Conservation (phyloP, 352 stramenopile species). For the Phytophthora pinifolia region DNA sequence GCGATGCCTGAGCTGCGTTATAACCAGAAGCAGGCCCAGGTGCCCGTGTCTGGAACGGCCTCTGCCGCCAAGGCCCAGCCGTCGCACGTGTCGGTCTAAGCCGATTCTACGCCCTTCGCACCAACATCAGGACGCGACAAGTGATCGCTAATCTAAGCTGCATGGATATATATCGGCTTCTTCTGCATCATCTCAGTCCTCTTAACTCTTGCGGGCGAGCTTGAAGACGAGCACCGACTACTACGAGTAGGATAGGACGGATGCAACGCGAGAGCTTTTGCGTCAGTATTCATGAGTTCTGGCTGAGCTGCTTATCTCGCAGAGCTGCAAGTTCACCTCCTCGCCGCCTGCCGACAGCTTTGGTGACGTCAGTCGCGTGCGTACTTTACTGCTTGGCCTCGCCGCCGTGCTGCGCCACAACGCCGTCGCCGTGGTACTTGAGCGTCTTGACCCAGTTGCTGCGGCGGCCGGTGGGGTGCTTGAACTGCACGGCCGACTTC, state of each 20-base stretch:
- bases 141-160: conserved; percentile 22
- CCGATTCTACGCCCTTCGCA: conserved; percentile 2
- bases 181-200: conserved; percentile 18
- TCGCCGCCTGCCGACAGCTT: conserved; percentile 10
- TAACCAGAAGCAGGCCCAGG: conserved; percentile 57
- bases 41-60: conserved; percentile 25
- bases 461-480: conserved; percentile 69
- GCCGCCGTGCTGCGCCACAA: conserved; percentile 78
- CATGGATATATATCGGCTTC: conserved; percentile 39
- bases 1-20: conserved; percentile 81
- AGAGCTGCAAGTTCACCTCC: conserved; percentile 4
- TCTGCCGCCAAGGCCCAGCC: conserved; percentile 44
- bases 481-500: conserved; percentile 74
- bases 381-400: conserved; percentile 66
- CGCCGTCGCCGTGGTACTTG: conserved; percentile 84
- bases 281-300: conserved; percentile 17
- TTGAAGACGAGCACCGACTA: neutral
- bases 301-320: conserved; percentile 19
- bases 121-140: conserved; percentile 19
- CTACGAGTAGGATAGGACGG: conserved; percentile 8
- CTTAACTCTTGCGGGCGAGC: neutral
- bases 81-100: conserved; percentile 67
- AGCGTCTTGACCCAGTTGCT: conserved; percentile 90
- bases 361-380: conserved; percentile 10
- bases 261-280: conserved; percentile 17